phyloP scores from a whole-genome alignment of 164 flowering plant species.

The Stephania cephalantha region DNA sequence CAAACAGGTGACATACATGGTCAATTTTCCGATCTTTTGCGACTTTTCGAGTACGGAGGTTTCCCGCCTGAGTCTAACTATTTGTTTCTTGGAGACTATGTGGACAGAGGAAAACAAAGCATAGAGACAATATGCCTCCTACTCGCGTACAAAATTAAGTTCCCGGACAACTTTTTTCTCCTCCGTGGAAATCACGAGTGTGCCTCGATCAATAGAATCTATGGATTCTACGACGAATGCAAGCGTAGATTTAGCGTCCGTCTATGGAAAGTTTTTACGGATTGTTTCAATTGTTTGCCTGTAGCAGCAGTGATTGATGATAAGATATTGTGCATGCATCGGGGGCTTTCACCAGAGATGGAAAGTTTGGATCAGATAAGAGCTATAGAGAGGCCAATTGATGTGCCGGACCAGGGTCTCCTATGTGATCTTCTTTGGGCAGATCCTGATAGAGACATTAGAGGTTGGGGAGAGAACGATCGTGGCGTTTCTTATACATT shows the following conservation, averaged over 20 bases:
- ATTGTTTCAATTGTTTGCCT: conserved; percentile 10
- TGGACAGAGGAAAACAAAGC: conserved; percentile 14
- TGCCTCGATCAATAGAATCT: conserved; percentile 12
- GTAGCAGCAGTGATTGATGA: conserved; percentile 11
- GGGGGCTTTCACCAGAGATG: conserved; percentile 11
- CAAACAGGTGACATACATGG: conserved; percentile 9
- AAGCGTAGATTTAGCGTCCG: conserved; percentile 11
- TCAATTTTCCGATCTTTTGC: conserved; percentile 4
- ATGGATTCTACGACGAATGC: conserved; percentile 13
- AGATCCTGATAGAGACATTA: conserved; percentile 12
- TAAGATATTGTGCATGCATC: conserved; percentile 12
- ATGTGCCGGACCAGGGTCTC: conserved; percentile 11
- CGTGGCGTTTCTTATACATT: conserved; percentile 9
- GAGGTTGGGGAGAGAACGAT: conserved; percentile 12
- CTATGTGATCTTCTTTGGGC: conserved; percentile 13
- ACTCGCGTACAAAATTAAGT: conserved; percentile 10
- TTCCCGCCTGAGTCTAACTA: conserved; percentile 10
- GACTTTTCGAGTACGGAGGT: conserved; percentile 5
- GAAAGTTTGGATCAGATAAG: conserved; percentile 10
- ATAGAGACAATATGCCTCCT: conserved; percentile 9
- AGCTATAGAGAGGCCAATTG: conserved; percentile 13
- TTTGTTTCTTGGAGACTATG: conserved; percentile 13
- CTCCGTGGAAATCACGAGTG: conserved; percentile 12
- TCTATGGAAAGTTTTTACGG: conserved; percentile 9
- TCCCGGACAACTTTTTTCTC: conserved; percentile 12